Evolutionary conservation across 2,329 filamentous ascomycete genomes (phyloP), one percentile per base, ranked within the genome.

Genomic region (Sclerotiophoma versabilis): DNA sequence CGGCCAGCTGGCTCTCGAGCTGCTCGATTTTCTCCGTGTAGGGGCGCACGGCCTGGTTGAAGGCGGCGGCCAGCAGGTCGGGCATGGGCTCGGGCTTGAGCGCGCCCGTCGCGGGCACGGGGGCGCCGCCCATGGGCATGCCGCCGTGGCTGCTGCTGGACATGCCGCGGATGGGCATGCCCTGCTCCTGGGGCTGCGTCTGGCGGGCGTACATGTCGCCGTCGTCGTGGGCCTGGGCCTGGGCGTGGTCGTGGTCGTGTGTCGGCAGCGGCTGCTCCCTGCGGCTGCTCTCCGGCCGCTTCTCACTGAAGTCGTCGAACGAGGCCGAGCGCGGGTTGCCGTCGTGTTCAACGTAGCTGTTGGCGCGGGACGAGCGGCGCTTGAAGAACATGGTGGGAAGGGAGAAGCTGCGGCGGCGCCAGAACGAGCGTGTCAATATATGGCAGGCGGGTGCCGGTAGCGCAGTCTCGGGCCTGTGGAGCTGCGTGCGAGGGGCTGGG

Each of bases 1-100:
- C 81, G 46, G 78, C 77, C 42, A 82, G 72, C 73, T 83, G 79
- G 54, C 66, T 74, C 71, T 83, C 80, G 55, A 83, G 70, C 52
- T 76, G 74, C 61, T 83, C 80, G 46, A 83, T 81, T 72, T 81
- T 80, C 47, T 82, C 80, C n/a, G 74, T 77, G 67, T 82, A 81
- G 9, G 81, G 81, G 38, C 78, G 71, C 29, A 83, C 72, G 12
- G 81, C 80, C 66, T 81, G 79, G 64, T 82, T 82, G 77, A 83
- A 83, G 48, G 81, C 81, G 48, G 77, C 77, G 22, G 79, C 75
- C 20, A 83, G 72, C 38, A 82, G 75, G 63, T 83, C 81, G 11
- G 81, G 81, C 64, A 79, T 76, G 17, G 78, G 73, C 63, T 80
- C 79, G 3, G 68, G 34, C 61, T 72, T 71, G 45, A 54, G 10